A percentile compares a stretch with the other conserved stretches of the same genome.
Evolutionary conservation across 805 yeast genomes (phyloP).

Genomic region (Candida tammaniensis): DNA sequence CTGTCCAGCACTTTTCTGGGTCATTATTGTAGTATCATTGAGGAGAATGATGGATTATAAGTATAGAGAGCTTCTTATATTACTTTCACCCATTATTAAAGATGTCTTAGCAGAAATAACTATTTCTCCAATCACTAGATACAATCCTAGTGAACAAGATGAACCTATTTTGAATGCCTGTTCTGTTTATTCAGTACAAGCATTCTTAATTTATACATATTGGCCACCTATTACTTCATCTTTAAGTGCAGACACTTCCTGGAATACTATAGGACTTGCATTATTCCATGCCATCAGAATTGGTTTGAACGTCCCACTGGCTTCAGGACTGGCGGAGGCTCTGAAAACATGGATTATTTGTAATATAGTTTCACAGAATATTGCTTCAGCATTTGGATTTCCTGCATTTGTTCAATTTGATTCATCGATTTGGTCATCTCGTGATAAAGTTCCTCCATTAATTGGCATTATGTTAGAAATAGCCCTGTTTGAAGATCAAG

Average conservation of each 20-base stretch:
- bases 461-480: slow-evolving; percentile 80
- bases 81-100: slow-evolving; percentile 67
- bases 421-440: slow-evolving; percentile 55
- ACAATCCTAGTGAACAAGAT: slow-evolving; percentile 72
- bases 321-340: slow-evolving; percentile 44
- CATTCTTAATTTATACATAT: slow-evolving; percentile 78
- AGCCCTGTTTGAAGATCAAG: slow-evolving; percentile 82
- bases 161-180: slow-evolving; percentile 85
- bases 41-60: slow-evolving; percentile 51
- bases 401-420: slow-evolving; percentile 91
- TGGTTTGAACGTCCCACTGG: slow-evolving; percentile 73
- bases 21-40: slow-evolving; percentile 79
- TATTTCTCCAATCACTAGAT: slow-evolving; percentile 85
- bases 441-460: slow-evolving; percentile 37
- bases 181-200: slow-evolving; percentile 92
- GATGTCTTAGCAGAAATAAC: slow-evolving; percentile 82
- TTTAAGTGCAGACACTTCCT: slow-evolving; percentile 89
- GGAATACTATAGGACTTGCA: slow-evolving; percentile 94
- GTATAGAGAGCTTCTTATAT: slow-evolving; percentile 46
- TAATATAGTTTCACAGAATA: slow-evolving; percentile 83
- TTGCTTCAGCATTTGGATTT: slow-evolving; percentile 91
- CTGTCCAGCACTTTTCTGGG: slow-evolving; percentile 93
- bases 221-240: slow-evolving; percentile 98
- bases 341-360: slow-evolving; percentile 91
- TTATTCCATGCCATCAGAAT: slow-evolving; percentile 88